Conservation (phyloP, 306 rosid species). For the Heteromeles arbutifolia region DNA sequence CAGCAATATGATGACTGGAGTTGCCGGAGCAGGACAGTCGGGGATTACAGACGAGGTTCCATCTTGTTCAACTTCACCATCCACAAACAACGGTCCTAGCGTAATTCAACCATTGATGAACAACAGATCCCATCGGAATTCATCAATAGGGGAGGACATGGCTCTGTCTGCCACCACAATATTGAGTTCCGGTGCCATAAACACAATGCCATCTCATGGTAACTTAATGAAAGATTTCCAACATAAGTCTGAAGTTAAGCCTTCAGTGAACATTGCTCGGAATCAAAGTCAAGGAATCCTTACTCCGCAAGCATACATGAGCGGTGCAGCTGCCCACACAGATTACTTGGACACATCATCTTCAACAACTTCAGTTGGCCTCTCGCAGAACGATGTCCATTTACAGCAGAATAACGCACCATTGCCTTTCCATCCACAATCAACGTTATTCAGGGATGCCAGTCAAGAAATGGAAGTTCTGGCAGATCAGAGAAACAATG, state of each 20-base stretch:
- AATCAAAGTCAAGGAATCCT: conserved; percentile 65
- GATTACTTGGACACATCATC: conserved; percentile 96
- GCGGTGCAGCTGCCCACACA: conserved; percentile 40
- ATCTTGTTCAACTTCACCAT: conserved; percentile 92
- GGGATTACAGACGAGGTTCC: conserved; percentile 79
- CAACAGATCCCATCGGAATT: conserved; percentile 40
- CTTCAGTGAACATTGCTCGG: conserved; percentile 56
- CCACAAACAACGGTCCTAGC: conserved; percentile 64
- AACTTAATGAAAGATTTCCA: conserved; percentile 53
- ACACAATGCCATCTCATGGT: conserved; percentile 51
- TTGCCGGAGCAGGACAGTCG: conserved; percentile 63
- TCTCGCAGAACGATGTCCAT: conserved; percentile 65
- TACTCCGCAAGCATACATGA: conserved; percentile 46
- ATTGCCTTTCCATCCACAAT: conserved; percentile 60
- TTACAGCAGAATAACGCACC: conserved; percentile 57
- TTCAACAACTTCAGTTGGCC: conserved; percentile 82
- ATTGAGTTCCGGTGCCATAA: conserved; percentile 46
- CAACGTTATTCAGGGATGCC: conserved; percentile 61
- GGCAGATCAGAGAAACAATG: conserved; percentile 52
- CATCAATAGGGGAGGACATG: conserved; percentile 54
- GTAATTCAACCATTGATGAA: conserved; percentile 46
- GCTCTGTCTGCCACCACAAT: conserved; percentile 70
- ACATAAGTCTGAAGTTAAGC: conserved; percentile 62
- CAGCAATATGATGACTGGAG: conserved; percentile 42
- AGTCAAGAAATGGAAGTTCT: conserved; percentile 69